Percentiles rank a stretch among this genome's conserved stretches.
Conservation (phyloP, 2,329 filamentous ascomycete species). For the Ophiognomonia clavigignenti-juglandacearum region DNA sequence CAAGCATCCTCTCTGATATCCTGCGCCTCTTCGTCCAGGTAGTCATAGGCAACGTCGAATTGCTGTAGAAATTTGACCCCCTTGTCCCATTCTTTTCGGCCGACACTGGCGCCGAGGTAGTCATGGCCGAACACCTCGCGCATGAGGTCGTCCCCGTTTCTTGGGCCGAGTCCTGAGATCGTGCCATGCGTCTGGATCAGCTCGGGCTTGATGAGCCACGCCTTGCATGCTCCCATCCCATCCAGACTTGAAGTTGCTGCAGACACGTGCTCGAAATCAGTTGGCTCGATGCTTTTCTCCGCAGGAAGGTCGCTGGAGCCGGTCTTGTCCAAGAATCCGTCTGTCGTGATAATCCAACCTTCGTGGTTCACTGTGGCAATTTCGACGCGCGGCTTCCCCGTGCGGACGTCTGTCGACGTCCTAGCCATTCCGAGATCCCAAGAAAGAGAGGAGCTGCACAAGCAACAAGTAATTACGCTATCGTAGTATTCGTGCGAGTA, state of each 20-base stretch:
- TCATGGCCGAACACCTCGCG: neutral
- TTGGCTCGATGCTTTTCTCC: too few relatives aligned
- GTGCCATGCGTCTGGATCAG: neutral
- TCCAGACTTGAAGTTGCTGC: neutral
- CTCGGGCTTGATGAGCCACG: neutral
- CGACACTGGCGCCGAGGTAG: neutral
- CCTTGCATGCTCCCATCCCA: neutral
- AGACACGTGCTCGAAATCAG: neutral
- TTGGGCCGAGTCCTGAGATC: neutral
- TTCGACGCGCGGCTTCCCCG: too few relatives aligned
- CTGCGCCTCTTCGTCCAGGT: neutral
- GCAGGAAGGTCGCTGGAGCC: neutral
- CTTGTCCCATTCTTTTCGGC: neutral
- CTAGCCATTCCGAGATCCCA: too few relatives aligned
- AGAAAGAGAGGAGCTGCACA: too few relatives aligned
- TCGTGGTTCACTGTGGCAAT: too few relatives aligned
- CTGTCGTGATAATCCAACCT: neutral
- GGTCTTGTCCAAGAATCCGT: neutral
- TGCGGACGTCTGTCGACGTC: too few relatives aligned
- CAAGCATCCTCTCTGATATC: neutral
- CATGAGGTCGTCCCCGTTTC: neutral
- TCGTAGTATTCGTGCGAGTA: too few relatives aligned
- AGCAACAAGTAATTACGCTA: too few relatives aligned
- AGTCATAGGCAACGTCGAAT: neutral
- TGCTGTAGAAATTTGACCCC: neutral